Evolutionary conservation across 192 early-diverging fungal genomes (phyloP).

Genomic region (Irineochytrium annulatum): DNA sequence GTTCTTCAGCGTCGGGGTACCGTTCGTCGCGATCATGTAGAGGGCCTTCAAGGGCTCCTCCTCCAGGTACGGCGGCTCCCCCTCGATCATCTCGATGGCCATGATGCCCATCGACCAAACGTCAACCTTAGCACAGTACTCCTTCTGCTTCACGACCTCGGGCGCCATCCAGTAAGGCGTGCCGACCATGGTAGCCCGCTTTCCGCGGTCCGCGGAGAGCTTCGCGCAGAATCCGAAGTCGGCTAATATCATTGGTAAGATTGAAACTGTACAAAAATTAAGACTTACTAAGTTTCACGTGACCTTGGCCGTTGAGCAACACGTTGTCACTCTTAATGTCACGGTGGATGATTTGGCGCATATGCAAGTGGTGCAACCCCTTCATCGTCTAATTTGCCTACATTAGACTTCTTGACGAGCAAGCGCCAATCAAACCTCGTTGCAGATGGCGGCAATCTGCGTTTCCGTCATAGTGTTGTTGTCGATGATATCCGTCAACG

Average conservation of each 20-base stretch:
- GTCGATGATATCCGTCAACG: slow-evolving; percentile 92
- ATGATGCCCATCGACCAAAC: slow-evolving; percentile 98
- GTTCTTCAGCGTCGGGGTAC: slow-evolving; percentile 85
- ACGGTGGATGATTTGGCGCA: slow-evolving; percentile 72
- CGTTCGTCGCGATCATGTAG: slow-evolving; percentile 81
- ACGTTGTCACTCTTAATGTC: slow-evolving; percentile 89
- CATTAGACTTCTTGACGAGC: no score
- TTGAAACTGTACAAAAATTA: slow-evolving; percentile 42
- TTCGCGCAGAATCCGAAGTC: slow-evolving; percentile 90
- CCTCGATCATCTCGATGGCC: slow-evolving; percentile 97
- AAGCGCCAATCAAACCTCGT: slow-evolving; percentile 40
- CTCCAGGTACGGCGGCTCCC: slow-evolving; percentile 94
- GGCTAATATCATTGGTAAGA: slow-evolving; percentile 61
- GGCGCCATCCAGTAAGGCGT: slow-evolving; percentile 99
- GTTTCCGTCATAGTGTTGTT: slow-evolving; percentile 80
- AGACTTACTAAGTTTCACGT: slow-evolving; percentile 55
- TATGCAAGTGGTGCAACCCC: slow-evolving; percentile 71
- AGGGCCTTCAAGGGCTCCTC: slow-evolving; percentile 79
- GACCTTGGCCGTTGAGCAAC: slow-evolving; percentile 65
- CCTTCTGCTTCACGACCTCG: slow-evolving; percentile 88
- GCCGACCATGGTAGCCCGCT: slow-evolving; percentile 74
- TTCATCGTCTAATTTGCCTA: slow-evolving; percentile 47
- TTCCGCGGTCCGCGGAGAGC: slow-evolving; percentile 57
- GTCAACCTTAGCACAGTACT: slow-evolving; percentile 90
- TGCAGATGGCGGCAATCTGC: slow-evolving; percentile 77